Evolutionary conservation across 192 early-diverging fungal species (phyloP).

Genomic region (Martensiomyces pterosporus): DNA sequence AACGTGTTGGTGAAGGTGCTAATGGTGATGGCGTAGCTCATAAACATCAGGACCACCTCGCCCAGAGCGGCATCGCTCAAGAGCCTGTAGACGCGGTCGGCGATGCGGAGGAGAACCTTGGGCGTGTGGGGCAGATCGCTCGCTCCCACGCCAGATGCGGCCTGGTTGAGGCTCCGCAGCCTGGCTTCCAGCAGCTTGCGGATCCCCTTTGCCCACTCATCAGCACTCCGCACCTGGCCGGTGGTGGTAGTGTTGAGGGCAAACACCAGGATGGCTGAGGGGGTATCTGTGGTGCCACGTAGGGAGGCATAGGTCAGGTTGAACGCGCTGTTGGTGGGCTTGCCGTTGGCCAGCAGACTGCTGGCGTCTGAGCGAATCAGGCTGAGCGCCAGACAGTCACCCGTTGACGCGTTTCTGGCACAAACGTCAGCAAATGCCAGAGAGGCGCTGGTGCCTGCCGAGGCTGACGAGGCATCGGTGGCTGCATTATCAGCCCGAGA

Average conservation of each 20-base stretch:
- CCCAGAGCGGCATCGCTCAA: constrained; percentile 67
- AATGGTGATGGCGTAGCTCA: constrained; percentile 78
- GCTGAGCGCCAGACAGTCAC: constrained; percentile 55
- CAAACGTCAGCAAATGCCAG: constrained; percentile 39
- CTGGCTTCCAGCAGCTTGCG: constrained; percentile 18
- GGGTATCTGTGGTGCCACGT: constrained; percentile 32
- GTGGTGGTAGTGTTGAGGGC: constrained; percentile 25
- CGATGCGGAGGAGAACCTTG: constrained; percentile 27
- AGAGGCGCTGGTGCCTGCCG: background rate
- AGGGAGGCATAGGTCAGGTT: constrained; percentile 45
- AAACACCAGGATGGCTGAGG: constrained; percentile 42
- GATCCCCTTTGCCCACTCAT: constrained; percentile 25
- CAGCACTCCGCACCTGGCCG: constrained; percentile 9
- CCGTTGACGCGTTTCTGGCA: constrained; percentile 34
- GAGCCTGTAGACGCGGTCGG: constrained; percentile 56
- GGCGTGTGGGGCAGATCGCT: no score
- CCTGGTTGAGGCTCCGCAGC: constrained; percentile 14
- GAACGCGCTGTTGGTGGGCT: constrained; percentile 21
- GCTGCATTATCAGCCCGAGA: no score
- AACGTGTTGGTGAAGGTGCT: constrained; percentile 77
- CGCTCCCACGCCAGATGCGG: no score
- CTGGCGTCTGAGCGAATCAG: constrained; percentile 43
- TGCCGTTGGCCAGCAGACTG: constrained; percentile 11
- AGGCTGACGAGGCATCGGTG: no score
- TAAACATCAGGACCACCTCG: constrained; percentile 74